Conservation (phyloP, 257 asterid genomes). For the Marsdenia floribunda region DNA sequence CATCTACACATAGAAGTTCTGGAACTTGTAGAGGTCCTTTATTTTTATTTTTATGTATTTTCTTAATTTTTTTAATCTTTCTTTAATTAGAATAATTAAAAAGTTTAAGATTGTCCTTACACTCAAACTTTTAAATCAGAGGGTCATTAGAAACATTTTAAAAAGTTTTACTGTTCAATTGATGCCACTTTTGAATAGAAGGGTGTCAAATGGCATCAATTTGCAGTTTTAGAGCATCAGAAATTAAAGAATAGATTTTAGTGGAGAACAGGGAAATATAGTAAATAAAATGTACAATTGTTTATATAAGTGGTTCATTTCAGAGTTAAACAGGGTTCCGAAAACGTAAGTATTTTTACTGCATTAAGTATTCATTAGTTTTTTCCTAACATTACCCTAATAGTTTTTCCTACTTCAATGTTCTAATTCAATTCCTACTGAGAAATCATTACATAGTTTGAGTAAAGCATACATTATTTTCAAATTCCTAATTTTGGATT, state of each 20-base stretch:
- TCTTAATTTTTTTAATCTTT: too few relatives aligned
- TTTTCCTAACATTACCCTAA: background rate
- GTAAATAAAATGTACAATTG: background rate
- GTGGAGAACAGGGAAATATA: background rate
- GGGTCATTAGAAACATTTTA: too few relatives aligned
- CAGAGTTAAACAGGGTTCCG: background rate
- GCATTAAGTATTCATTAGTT: too few relatives aligned
- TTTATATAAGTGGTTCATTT: background rate
- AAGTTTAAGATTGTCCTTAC: too few relatives aligned
- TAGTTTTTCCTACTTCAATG: background rate
- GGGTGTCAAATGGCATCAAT: background rate
- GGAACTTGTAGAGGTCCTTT: background rate
- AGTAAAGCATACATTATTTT: background rate
- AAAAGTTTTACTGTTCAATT: background rate
- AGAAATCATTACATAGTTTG: background rate
- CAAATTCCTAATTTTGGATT: background rate
- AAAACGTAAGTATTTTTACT: background rate
- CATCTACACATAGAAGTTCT: too few relatives aligned
- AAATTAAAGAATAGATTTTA: background rate
- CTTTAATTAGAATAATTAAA: too few relatives aligned
- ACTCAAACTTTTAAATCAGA: background rate
- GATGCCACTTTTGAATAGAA: background rate
- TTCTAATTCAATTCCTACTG: background rate
- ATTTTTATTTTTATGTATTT: too few relatives aligned
- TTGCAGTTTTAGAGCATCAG: background rate